These are phyloP conservation scores for Sporisorium sorghi DNA, from an alignment of 1,284 basidiomycete genomes.

Conservation along the genomic window DNA sequence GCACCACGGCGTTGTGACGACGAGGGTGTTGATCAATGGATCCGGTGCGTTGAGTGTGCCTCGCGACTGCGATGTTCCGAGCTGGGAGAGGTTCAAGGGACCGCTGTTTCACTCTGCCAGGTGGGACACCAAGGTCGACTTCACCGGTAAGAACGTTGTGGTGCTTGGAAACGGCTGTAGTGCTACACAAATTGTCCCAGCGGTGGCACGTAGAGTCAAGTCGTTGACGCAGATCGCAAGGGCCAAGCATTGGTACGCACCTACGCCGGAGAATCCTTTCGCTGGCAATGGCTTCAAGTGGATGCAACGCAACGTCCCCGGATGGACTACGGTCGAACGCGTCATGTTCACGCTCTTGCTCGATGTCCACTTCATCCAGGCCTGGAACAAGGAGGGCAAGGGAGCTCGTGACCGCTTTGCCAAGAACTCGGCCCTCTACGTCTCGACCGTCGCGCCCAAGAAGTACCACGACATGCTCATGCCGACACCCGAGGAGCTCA, in stretches of 20 bases:
- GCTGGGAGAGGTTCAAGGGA: slow-evolving; percentile 47
- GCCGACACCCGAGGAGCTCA: slow-evolving; percentile 41
- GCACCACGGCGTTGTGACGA: slow-evolving; percentile 24
- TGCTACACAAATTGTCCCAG: slow-evolving; percentile 62
- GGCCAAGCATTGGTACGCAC: slow-evolving; percentile 53
- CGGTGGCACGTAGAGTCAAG: slow-evolving; percentile 38
- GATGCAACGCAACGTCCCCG: slow-evolving; percentile 34
- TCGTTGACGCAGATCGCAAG: slow-evolving; percentile 45
- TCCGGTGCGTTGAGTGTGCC: slow-evolving; percentile 48
- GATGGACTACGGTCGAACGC: slow-evolving; percentile 27
- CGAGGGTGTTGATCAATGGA: slow-evolving; percentile 36
- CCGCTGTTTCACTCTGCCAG: slow-evolving; percentile 65
- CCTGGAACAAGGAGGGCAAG: slow-evolving; percentile 30
- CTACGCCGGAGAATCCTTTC: slow-evolving; percentile 40
- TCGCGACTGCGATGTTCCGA: slow-evolving; percentile 43
- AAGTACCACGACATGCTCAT: slow-evolving; percentile 58
- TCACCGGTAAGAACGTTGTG: slow-evolving; percentile 61
- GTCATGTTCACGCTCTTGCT: slow-evolving; percentile 37
- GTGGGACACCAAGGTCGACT: slow-evolving; percentile 61
- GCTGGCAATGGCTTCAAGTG: slow-evolving; percentile 2
- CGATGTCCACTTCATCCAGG: slow-evolving; percentile 37
- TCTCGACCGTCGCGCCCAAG: slow-evolving; percentile 47
- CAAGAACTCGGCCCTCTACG: slow-evolving; percentile 32
- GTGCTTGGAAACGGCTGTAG: slow-evolving; percentile 65
- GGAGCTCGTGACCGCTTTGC: slow-evolving; percentile 32